Conservation (phyloP, 2,329 filamentous ascomycete species). For the Fusarium secorum region DNA sequence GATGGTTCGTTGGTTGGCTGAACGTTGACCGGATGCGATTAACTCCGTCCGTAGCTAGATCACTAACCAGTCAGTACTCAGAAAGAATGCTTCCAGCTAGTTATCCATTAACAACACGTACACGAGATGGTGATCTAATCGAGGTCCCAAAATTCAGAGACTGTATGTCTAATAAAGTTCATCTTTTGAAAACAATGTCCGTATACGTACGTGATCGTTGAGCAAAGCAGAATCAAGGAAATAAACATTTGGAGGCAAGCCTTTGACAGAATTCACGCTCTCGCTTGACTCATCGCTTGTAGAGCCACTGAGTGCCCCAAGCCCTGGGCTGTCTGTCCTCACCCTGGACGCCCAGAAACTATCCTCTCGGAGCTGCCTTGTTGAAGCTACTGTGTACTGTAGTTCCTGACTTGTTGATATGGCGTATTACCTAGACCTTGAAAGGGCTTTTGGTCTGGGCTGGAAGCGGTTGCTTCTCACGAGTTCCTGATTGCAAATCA, state of each 20-base stretch:
- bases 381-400: background rate
- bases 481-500: background rate
- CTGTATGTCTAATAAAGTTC: background rate
- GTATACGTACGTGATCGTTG: background rate
- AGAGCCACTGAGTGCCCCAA: background rate
- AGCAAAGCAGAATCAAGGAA: background rate
- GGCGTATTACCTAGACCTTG: background rate
- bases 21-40: constrained; percentile 38
- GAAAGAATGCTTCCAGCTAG: background rate
- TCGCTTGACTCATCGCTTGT: background rate
- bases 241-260: background rate
- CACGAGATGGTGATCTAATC: background rate
- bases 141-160: background rate
- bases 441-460: background rate
- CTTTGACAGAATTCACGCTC: background rate
- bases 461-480: background rate
- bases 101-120: background rate
- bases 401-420: background rate
- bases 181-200: background rate
- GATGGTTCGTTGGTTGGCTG: constrained; percentile 18
- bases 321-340: background rate
- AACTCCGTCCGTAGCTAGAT: constrained; percentile 1
- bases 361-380: background rate
- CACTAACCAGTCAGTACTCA: background rate
- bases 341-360: background rate